Conservation (phyloP, 805 yeast species). For the Lipomyces yamadae region DNA sequence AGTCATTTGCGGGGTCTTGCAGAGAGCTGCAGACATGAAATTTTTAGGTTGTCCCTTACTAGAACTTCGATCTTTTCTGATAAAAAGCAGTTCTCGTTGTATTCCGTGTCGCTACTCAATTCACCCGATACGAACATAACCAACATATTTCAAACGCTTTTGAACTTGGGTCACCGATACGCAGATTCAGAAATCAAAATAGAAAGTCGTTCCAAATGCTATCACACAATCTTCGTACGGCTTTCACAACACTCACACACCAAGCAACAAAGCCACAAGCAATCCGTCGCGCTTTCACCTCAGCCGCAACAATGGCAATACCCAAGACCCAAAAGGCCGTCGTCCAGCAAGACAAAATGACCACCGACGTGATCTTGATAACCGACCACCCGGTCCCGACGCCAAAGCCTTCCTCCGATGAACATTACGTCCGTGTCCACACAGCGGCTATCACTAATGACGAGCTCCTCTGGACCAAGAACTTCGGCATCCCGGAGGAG, state of each 20-base stretch:
- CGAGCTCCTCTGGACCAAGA: constrained; percentile 13
- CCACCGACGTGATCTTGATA: constrained; percentile 2
- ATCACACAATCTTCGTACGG: constrained; percentile 2
- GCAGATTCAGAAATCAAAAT: constrained; percentile 40
- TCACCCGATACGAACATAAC: constrained; percentile 17
- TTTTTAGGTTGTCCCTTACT: constrained; percentile 60
- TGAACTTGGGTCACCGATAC: constrained; percentile 42
- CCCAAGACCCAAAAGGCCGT: constrained; percentile 8
- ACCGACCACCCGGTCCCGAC: constrained; percentile 9
- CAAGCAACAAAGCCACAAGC: constrained; percentile 8
- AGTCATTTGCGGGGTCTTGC: constrained; percentile 48
- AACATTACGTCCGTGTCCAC: constrained; percentile 10
- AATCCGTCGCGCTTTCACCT: constrained; percentile 4
- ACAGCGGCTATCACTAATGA: not conserved
- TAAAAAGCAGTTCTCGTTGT: constrained; percentile 18
- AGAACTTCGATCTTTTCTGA: constrained; percentile 28
- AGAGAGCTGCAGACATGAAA: constrained; percentile 62
- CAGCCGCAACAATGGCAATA: constrained; percentile 5
- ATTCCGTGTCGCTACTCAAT: constrained; percentile 18
- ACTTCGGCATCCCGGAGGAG: constrained; percentile 8
- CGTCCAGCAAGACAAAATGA: constrained; percentile 4
- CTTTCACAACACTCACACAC: constrained; percentile 1
- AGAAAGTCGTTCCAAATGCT: not conserved
- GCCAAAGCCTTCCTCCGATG: constrained; percentile 1
- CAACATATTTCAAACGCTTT: constrained; percentile 40